Base-by-base conservation (phyloP, 78 protist genomes). In the Polysphondylium violaceum region DNA sequence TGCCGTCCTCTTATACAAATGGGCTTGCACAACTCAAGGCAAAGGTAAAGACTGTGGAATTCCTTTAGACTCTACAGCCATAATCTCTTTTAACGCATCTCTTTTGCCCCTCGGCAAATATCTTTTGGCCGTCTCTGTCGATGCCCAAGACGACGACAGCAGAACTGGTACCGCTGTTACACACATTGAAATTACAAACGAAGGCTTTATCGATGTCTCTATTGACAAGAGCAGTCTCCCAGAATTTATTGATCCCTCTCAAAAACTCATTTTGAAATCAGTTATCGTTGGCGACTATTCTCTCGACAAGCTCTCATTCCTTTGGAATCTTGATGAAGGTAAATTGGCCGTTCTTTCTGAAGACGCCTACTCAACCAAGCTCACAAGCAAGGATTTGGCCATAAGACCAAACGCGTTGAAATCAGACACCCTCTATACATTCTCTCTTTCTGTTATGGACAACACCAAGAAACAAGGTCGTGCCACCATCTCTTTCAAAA, bases 301-400 rank as follows among this genome's bases (percentile, higher is more conserved):
- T 1, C 4, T 61, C 0, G 35, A 60, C 14, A 35, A 41, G 17
- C 59, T 69, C 1, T 12, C 25, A 17, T 83, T 27, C 53, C 7
- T 17, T 19, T 83, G 91, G 91, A 58, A 38, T 19, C 14, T 69
- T 29, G 63, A 58, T n/a, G 58, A 60, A 35, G 91, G 91, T 31
- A 23, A 19, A 19, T 11, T 83, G 14, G 27, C 63, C 16, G 40
- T 55, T 25, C 55, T 44, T 21, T 50, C 51, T 21, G 31, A 44
- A 31, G 55, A 68, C 40, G 75, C 91, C 7, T 40, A 44, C 8
- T 36, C 71, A 3, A 69, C 91, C 0, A 69, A 67, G 3, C 27
- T 40, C 19, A 71, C 33, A 12, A 7, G 38, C 12, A 65, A 67
- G 16, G 69, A 83, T 23, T 43, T 83, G 0, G 91, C 47, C 2